Evolutionary conservation across 495 filamentous ascomycete genomes (phyloP).

Genomic region (Penicillium paxilli): DNA sequence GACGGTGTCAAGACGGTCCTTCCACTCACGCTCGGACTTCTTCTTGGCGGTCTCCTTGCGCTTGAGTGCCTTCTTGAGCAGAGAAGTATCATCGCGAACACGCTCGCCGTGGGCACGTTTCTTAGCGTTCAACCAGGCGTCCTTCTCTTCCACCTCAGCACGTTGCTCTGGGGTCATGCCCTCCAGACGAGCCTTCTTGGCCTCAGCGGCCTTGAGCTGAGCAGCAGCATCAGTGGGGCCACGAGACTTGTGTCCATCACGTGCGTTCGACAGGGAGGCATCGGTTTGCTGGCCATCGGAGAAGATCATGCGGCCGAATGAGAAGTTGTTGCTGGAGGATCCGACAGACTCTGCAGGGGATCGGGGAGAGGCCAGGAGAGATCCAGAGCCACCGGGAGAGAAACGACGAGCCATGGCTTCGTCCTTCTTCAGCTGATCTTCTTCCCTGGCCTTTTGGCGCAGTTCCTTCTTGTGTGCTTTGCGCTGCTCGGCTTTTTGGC

Average conservation of each 20-base stretch:
- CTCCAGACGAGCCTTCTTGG: constrained; percentile 70
- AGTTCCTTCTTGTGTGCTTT: constrained; percentile 85
- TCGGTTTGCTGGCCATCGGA: constrained; percentile 78
- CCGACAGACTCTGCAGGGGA: constrained; percentile 45
- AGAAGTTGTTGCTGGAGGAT: constrained; percentile 63
- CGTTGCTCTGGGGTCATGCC: constrained; percentile 74
- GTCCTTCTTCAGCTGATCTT: constrained; percentile 68
- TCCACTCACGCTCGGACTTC: constrained; percentile 90
- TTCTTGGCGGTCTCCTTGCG: constrained; percentile 85
- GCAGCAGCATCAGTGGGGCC: constrained; percentile 80
- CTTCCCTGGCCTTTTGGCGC: constrained; percentile 69
- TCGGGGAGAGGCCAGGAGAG: constrained; percentile 56
- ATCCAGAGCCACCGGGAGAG: constrained; percentile 52
- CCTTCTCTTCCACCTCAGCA: constrained; percentile 86
- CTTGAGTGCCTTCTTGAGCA: constrained; percentile 94
- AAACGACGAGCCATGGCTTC: constrained; percentile 62
- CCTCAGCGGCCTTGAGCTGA: constrained; percentile 66
- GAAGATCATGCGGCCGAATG: constrained; percentile 86
- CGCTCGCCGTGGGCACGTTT: constrained; percentile 88
- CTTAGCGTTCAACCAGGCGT: constrained; percentile 88
- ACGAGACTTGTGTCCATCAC: constrained; percentile 61
- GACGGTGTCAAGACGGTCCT: constrained; percentile 74
- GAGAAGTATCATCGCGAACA: constrained; percentile 80
- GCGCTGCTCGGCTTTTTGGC: constrained; percentile 81
- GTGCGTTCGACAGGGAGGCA: constrained; percentile 59